A percentile compares a stretch with the other conserved stretches of the same genome.
phyloP scores from a whole-genome alignment of 345 rosid species.

The Melaleuca alternifolia region DNA sequence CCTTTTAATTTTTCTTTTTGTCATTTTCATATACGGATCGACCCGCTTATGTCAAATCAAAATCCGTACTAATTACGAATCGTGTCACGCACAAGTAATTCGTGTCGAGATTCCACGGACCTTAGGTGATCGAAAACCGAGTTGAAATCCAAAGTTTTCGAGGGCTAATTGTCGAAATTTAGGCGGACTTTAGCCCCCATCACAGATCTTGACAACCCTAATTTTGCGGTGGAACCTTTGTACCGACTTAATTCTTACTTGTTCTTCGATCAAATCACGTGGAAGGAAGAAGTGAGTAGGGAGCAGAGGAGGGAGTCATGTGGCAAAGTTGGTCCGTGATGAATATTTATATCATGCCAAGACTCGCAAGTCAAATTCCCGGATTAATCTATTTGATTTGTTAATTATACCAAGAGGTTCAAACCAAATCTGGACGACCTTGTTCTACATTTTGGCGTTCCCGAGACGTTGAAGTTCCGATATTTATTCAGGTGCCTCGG shows the following conservation, averaged over 20 bases:
- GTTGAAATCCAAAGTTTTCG: neutral
- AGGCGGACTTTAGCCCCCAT: neutral
- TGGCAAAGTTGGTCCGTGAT: neutral
- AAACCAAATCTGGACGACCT: neutral
- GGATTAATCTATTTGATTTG: neutral
- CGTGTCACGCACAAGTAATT: rapidly evolving
- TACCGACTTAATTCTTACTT: neutral
- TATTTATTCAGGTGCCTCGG: neutral
- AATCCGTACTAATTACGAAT: neutral
- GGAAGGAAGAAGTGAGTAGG: neutral
- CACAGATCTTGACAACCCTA: neutral
- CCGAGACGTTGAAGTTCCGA: neutral
- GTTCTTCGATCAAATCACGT: neutral
- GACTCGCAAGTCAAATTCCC: neutral
- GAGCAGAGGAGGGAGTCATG: neutral
- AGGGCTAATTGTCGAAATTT: neutral
- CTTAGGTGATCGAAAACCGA: neutral
- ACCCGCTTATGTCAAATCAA: neutral
- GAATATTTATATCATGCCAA: neutral
- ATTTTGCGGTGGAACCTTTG: neutral
- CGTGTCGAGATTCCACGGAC: neutral
- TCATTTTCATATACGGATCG: neutral
- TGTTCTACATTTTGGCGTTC: neutral
- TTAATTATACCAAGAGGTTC: neutral
- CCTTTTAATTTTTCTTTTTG: neutral